A percentile compares a stretch with the other conserved stretches of the same genome.
Conservation (phyloP, 768 basidiomycete genomes). For the Lactifluus piperatus region DNA sequence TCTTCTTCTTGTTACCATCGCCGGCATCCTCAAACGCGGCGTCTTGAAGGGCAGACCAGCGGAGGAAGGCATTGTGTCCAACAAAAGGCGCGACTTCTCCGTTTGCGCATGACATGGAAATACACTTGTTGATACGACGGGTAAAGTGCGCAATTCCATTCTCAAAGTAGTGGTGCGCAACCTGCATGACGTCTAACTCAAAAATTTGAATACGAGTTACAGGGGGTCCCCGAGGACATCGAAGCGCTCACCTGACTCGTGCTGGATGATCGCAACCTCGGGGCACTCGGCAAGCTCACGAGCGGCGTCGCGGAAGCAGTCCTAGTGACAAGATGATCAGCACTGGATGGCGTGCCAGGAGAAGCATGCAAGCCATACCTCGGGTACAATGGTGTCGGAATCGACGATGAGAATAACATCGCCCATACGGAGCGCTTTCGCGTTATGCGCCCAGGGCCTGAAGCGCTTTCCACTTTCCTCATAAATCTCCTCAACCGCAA, state of each 20-base stretch:
- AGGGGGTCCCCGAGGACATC: not conserved
- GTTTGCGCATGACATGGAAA: slow-evolving; percentile 72
- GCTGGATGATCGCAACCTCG: slow-evolving; percentile 83
- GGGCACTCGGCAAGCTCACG: slow-evolving; percentile 76
- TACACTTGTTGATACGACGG: slow-evolving; percentile 74
- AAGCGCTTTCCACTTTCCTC: slow-evolving; percentile 48
- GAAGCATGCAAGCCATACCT: slow-evolving; percentile 31
- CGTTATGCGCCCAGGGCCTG: slow-evolving; percentile 74
- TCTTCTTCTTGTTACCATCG: slow-evolving; percentile 52
- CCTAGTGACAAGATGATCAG: slow-evolving; percentile 31
- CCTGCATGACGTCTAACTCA: slow-evolving; percentile 73
- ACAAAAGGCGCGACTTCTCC: slow-evolving; percentile 81
- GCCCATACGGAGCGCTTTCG: slow-evolving; percentile 63
- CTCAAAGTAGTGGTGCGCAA: slow-evolving; percentile 84
- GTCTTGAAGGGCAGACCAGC: slow-evolving; percentile 86
- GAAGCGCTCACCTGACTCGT: slow-evolving; percentile 54
- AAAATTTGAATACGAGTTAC: not conserved
- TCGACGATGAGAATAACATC: slow-evolving; percentile 78
- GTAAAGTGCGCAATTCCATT: slow-evolving; percentile 88
- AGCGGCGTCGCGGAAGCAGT: slow-evolving; percentile 86
- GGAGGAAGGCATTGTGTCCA: slow-evolving; percentile 82
- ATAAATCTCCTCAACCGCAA: slow-evolving; percentile 68
- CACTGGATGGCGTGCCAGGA: not conserved
- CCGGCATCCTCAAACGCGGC: slow-evolving; percentile 63
- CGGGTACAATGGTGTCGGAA: slow-evolving; percentile 72